A percentile compares a stretch with the other conserved stretches of the same genome.
Conservation (phyloP, 2,329 filamentous ascomycete genomes). For the Colletotrichum abscissum region DNA sequence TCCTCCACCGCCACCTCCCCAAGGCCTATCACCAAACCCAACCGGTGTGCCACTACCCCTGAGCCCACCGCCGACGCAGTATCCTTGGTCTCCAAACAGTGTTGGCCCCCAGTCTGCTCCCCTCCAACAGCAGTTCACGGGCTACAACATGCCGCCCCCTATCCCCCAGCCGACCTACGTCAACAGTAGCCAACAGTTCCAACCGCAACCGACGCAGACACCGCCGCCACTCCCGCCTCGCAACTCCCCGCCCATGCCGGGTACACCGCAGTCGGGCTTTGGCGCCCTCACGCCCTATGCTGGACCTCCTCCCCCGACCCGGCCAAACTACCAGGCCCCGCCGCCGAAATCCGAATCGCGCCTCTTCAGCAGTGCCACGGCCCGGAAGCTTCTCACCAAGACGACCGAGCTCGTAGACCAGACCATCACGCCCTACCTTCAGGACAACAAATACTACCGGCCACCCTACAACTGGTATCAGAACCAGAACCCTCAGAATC, state of each 20-base stretch:
- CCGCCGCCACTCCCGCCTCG: constrained; percentile 23
- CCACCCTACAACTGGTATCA: constrained; percentile 20
- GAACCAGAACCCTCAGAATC: background rate
- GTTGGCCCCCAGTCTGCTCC: background rate
- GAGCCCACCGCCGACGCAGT: constrained; percentile 1
- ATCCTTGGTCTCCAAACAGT: constrained; percentile 19
- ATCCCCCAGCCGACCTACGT: constrained; percentile 18
- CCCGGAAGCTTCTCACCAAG: constrained; percentile 49
- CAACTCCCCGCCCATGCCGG: background rate
- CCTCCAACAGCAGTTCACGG: background rate
- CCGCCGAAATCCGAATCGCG: constrained; percentile 31
- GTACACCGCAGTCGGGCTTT: background rate
- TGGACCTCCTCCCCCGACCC: constrained; percentile 14
- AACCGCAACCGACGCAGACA: background rate
- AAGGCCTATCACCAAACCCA: constrained; percentile 10
- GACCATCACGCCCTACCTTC: constrained; percentile 39
- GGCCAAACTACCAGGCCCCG: constrained; percentile 4
- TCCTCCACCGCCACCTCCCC: background rate
- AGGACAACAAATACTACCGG: constrained; percentile 29
- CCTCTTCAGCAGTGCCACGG: constrained; percentile 47
- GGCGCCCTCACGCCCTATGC: constrained; percentile 4
- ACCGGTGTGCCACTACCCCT: background rate
- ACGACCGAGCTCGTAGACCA: constrained; percentile 48
- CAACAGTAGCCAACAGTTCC: constrained; percentile 13
- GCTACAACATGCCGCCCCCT: constrained; percentile 2